phyloP scores from a whole-genome alignment of 225 moss, liverwort and hornwort genomes.

The Pseudoscleropodium purum region DNA sequence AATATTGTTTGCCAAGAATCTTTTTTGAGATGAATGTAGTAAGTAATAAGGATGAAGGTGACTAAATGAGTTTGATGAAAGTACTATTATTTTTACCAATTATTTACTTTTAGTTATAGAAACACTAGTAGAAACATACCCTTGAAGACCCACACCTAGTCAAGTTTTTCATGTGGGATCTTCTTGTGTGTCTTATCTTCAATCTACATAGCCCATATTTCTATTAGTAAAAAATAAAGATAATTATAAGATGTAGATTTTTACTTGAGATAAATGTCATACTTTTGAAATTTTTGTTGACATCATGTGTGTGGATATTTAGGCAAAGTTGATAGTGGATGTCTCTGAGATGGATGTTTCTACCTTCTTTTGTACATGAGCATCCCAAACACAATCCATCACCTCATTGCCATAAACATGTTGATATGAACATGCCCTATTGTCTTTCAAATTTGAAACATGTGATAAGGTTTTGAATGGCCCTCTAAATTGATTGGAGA shows the following conservation, averaged over 20 bases:
- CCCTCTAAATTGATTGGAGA: not conserved
- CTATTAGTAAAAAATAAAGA: not conserved
- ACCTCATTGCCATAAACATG: not conserved
- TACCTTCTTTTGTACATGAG: not conserved
- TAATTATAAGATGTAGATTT: not conserved
- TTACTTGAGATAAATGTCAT: not conserved
- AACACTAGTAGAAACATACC: not conserved
- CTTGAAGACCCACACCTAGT: fast-evolving
- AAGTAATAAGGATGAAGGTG: too few relatives aligned
- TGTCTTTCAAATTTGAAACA: not conserved
- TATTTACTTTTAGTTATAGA: not conserved
- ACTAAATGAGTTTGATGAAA: too few relatives aligned
- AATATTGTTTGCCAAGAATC: too few relatives aligned
- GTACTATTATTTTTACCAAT: not conserved
- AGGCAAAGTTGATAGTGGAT: not conserved
- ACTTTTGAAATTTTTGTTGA: not conserved
- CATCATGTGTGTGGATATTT: not conserved
- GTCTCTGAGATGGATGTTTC: not conserved
- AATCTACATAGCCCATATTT: not conserved
- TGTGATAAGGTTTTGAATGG: not conserved
- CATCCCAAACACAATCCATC: not conserved
- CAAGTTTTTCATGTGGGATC: not conserved
- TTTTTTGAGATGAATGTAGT: too few relatives aligned
- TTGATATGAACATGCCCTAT: not conserved
- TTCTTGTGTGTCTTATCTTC: too few relatives aligned